Evolutionary conservation across 23 red algal genomes (phyloP), one percentile per base, ranked within the genome.

Genomic region (Pyropia yezoensis): DNA sequence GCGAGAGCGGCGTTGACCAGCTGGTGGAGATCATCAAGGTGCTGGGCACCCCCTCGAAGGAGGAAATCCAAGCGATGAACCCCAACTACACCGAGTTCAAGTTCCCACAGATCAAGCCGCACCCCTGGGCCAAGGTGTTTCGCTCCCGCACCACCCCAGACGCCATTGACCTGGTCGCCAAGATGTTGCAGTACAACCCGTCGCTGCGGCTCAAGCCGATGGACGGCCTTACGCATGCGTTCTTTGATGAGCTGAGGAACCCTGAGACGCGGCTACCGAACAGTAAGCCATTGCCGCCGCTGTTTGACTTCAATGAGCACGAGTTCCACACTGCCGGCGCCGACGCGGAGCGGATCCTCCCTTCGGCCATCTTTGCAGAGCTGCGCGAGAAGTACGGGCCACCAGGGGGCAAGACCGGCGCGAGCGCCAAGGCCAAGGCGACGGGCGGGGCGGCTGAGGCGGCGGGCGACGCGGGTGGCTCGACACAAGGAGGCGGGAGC

Each of bases 21-120:
- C 76, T 98, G 18, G 82, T 90, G 7, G 81, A 87, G 51, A 98
- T 98, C 53, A 98, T 98, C 50, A 91, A 98, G 61, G 76, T 98
- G 32, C 33, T 98, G 45, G 94, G 94, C 27, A 87, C 94, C 5
- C 94, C 94, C 9, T 71, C 71, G 9, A 80, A 88, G 70, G 82
- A 98, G 18, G 94, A 90, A 25, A 89, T 98, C 45, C 68, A 75
- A 63, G 60, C 84, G 6, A 96, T 96, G 92, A 89, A 89, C 54
- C 84, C 62, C 34, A 85, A 96, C 26, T 89, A 90, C 61, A 89
- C 77, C 23, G 92, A 96, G 65, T 96, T 96, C 61, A 77, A 80
- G 56, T 89, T 90, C 54, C 92, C 92, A 49, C 84, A 84, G 47
- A 89, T 96, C 58, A 74, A 78, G 77, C 73, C 80, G 17, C 18